Conservation (phyloP, 108 stramenopile species). For the Aurantiochytrium sp. region DNA sequence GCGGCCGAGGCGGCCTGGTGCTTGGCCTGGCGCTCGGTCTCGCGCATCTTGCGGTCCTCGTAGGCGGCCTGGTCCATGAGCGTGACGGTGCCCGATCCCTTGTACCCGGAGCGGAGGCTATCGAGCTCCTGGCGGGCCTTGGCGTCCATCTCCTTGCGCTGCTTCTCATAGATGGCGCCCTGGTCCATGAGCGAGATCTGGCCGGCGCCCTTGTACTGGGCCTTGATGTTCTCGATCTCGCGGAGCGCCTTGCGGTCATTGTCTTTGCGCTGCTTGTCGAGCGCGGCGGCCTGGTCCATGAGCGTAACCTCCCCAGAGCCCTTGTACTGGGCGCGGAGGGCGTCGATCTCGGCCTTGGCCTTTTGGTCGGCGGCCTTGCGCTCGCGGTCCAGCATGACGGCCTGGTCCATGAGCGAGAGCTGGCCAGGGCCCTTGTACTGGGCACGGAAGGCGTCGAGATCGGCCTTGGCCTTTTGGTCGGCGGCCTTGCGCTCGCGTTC, state of each 20-base stretch:
- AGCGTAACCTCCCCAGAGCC: not conserved
- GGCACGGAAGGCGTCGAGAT: not conserved
- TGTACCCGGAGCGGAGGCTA: not conserved
- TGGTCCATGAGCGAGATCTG: not conserved
- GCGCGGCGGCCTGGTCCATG: constrained; percentile 2
- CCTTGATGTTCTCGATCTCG: not conserved
- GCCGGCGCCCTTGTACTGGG: not conserved
- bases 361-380: constrained; percentile 7
- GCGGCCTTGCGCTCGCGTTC: not conserved
- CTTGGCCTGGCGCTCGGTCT: not conserved
- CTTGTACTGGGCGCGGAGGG: not conserved
- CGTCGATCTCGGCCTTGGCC: constrained; percentile 16
- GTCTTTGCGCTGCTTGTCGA: not conserved
- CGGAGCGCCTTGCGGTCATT: not conserved
- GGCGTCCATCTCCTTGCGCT: not conserved
- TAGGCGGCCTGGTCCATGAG: not conserved
- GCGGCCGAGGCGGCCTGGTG: not conserved
- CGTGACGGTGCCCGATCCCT: not conserved
- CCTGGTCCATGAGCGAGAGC: not conserved
- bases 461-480: constrained; percentile 20
- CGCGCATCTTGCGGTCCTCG: not conserved
- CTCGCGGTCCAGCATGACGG: not conserved
- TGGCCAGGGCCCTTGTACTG: not conserved
- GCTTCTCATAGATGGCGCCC: not conserved
- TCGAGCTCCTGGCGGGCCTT: not conserved